Base-by-base conservation (phyloP, 2,329 filamentous ascomycete species). In the Aureobasidium zeae region DNA sequence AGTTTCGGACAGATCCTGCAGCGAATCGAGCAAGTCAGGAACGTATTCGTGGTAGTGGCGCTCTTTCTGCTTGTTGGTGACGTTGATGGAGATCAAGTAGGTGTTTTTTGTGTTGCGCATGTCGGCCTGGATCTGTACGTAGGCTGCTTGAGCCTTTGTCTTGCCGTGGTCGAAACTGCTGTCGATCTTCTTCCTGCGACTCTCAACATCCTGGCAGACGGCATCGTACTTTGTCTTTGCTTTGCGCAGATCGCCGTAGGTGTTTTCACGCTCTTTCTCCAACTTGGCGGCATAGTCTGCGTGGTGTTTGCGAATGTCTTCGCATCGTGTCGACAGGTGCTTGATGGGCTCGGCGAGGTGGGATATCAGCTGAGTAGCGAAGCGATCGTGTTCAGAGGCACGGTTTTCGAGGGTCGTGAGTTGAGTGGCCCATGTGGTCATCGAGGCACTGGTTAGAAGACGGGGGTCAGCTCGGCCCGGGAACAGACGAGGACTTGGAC, bases 41-140 rank as follows among this genome's bases (percentile, higher is more conserved):
- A 98, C 74, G 62, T 96, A 96, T 63, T 95, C 87, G 60, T 96
- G 83, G 59, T 94, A 98, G 68, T 96, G 96, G 59, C 82, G 86
- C 60, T 95, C 87, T 68, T 96, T 98, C 58, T 94, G 81, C 68
- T 91, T 94, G 66, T 98, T 98, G 24, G 88, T 93, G 47, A 96
- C 86, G 59, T 94, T 94, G 67, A 98, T 94, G 49, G 79, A 76
- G 57, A 98, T 94, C 49, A 98, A 69, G 59, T 98, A 98, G n/a
- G 84, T 87, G 62, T 98, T 98, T 71, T 98, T 98, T 62, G 83
- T 76, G 60, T 98, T 98, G 65, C 91, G 85, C 91, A 96, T 96
- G 54, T 98, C 91, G 48, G 81, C 68, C 48, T 93, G 73, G 63
- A 96, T 89, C 60, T 94, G 86, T 57, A 94, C 86, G 64, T 94